Conservation (phyloP, 768 basidiomycete genomes). For the Suillus ampliporus region DNA sequence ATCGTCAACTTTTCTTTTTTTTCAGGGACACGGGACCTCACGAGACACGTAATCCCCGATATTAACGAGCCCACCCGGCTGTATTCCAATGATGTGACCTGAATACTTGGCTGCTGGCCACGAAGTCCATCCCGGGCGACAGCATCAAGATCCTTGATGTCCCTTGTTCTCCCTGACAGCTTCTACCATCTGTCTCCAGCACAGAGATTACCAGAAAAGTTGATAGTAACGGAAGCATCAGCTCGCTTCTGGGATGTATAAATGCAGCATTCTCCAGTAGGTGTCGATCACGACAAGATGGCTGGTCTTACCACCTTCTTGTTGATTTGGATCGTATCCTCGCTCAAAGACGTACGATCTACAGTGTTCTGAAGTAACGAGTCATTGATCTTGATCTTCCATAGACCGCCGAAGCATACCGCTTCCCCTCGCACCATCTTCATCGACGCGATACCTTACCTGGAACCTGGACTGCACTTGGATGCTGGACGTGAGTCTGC, state of each 20-base stretch:
- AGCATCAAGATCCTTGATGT: slow-evolving; percentile 3
- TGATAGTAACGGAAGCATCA: neutral
- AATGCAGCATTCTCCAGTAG: neutral
- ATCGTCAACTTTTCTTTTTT: neutral
- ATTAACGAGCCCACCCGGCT: neutral
- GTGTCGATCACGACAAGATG: neutral
- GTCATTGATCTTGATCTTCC: neutral
- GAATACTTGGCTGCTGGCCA: neutral
- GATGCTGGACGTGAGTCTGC: slow-evolving; percentile 64
- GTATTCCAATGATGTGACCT: neutral
- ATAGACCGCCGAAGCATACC: neutral
- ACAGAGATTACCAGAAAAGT: neutral
- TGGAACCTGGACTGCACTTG: slow-evolving; percentile 61
- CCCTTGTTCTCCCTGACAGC: neutral
- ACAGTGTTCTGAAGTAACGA: neutral
- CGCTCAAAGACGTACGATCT: neutral
- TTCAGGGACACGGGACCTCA: neutral
- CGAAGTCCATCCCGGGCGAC: neutral
- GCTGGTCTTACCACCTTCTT: slow-evolving; percentile 1
- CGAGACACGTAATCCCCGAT: neutral
- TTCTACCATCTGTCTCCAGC: neutral
- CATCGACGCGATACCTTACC: slow-evolving; percentile 41
- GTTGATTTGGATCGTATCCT: neutral
- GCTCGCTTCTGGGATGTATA: neutral
- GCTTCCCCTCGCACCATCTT: slow-evolving; percentile 2